phyloP scores from a whole-genome alignment of 805 yeast species.

The Lipomyces yamanashiensis region DNA sequence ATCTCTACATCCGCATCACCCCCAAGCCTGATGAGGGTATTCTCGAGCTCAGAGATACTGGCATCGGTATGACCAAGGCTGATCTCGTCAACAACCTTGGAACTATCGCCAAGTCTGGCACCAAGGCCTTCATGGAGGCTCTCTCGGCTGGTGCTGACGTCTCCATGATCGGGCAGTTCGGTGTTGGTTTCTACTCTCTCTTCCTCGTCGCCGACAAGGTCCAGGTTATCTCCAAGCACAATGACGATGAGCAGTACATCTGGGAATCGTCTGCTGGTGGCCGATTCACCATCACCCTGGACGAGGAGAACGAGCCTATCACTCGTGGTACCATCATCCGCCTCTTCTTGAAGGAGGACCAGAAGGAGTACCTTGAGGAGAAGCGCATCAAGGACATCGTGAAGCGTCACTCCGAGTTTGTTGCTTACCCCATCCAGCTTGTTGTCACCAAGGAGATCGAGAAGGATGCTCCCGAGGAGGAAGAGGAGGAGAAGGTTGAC shows the following conservation, averaged over 20 bases:
- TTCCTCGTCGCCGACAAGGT: conserved; percentile 99
- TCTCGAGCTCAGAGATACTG: conserved; percentile 97
- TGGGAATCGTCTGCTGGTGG: conserved; percentile 99
- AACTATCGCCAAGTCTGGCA: conserved; percentile 99
- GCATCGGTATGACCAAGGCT: conserved; percentile 99
- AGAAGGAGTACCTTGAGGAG: conserved; percentile 98
- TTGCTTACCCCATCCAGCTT: conserved; percentile 97
- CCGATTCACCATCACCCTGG: conserved; percentile 93
- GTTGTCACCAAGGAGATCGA: conserved; percentile 98
- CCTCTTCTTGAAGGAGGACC: conserved; percentile 97
- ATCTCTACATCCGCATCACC: conserved; percentile 94
- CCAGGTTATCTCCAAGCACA: conserved; percentile 97
- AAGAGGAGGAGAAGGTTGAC: conserved; percentile 60
- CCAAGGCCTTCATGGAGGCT: conserved; percentile 99
- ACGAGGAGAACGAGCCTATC: conserved; percentile 80
- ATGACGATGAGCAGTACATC: conserved; percentile 98
- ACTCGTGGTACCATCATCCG: conserved; percentile 96
- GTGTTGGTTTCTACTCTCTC: conserved; percentile 99
- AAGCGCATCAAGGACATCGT: conserved; percentile 99
- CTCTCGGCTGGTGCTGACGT: conserved; percentile 99
- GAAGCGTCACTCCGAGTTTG: conserved; percentile 99
- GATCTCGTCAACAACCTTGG: conserved; percentile 99
- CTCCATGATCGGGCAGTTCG: conserved; percentile 99
- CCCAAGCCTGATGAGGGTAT: conserved; percentile 94
- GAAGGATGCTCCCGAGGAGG: conserved; percentile 86